phyloP scores from a whole-genome alignment of 768 basidiomycete genomes.

The Collybiopsis luxurians region DNA sequence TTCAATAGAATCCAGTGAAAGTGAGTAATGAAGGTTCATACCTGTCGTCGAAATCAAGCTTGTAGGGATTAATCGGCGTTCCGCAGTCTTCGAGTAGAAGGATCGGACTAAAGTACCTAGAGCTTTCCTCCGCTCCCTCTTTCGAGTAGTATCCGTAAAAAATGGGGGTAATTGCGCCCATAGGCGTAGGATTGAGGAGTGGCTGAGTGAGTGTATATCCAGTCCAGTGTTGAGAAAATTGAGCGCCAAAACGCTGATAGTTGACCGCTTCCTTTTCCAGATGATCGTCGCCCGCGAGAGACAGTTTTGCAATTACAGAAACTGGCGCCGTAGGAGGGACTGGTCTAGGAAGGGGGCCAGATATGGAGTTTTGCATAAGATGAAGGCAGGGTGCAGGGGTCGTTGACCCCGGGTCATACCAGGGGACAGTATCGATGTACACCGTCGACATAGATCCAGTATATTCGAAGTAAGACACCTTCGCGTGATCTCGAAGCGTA shows the following conservation, averaged over 20 bases:
- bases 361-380: not conserved
- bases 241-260: constrained; percentile 42
- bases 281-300: constrained; percentile 33
- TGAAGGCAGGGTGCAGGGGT: not conserved
- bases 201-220: constrained; percentile 45
- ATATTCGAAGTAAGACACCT: not conserved
- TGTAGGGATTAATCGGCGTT: constrained; percentile 18
- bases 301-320: constrained; percentile 44
- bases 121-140: not conserved
- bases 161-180: constrained; percentile 54
- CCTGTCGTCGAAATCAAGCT: constrained; percentile 36
- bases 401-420: not conserved
- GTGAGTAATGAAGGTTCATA: too few relatives aligned
- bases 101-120: constrained; percentile 37
- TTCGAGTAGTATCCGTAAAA: constrained; percentile 60
- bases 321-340: constrained; percentile 36
- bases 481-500: not conserved
- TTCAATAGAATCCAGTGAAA: too few relatives aligned
- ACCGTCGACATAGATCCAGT: not conserved
- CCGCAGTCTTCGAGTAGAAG: constrained; percentile 45
- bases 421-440: not conserved
- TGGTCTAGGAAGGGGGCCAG: constrained; percentile 1
- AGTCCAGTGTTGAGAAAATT: constrained; percentile 48
- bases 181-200: constrained; percentile 41
- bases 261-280: constrained; percentile 38